These are phyloP conservation scores for Pelargonium cotyledonis DNA, from an alignment of 441 rosid genomes.

Conservation along the genomic window DNA sequence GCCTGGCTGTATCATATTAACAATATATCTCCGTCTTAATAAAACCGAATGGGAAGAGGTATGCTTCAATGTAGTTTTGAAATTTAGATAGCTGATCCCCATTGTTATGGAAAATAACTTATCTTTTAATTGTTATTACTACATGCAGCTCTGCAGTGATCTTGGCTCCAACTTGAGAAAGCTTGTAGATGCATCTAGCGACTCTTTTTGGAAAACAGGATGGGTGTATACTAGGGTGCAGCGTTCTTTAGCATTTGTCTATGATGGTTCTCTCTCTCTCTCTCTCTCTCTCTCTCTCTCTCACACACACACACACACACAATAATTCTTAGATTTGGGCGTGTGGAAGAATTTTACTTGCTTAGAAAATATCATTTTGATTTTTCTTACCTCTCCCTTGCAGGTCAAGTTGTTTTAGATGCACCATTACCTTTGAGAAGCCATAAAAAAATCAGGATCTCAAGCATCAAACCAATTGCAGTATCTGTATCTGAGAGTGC, in stretches of 20 bases:
- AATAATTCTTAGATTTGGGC: neutral
- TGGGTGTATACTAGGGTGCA: conserved; percentile 40
- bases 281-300: too few species aligned
- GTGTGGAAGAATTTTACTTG: too few species aligned
- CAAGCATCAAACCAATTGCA: conserved; percentile 35
- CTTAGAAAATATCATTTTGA: conserved; percentile 13
- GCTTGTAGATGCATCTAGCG: conserved; percentile 30
- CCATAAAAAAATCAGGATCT: conserved; percentile 25
- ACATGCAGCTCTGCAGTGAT: conserved; percentile 30
- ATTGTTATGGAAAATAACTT: conserved; percentile 3
- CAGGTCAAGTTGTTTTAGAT: conserved; percentile 35
- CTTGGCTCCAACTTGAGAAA: conserved; percentile 34
- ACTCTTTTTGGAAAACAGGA: conserved; percentile 40
- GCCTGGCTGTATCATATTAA: conserved; percentile 44
- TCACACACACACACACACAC: too few species aligned
- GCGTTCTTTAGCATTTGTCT: conserved; percentile 31
- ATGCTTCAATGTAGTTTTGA: conserved; percentile 15
- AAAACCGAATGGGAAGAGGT: conserved; percentile 40
- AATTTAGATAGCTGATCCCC: neutral
- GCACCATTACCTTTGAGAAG: conserved; percentile 25
- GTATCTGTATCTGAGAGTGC: conserved; percentile 23
- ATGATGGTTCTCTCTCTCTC: conserved; percentile 28
- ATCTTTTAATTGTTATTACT: conserved; percentile 11
- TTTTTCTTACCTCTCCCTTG: conserved; percentile 14
- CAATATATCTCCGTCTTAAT: conserved; percentile 36